These are phyloP conservation scores for Cicer yamashitae DNA, from an alignment of 306 rosid species.

Conservation along the genomic window DNA sequence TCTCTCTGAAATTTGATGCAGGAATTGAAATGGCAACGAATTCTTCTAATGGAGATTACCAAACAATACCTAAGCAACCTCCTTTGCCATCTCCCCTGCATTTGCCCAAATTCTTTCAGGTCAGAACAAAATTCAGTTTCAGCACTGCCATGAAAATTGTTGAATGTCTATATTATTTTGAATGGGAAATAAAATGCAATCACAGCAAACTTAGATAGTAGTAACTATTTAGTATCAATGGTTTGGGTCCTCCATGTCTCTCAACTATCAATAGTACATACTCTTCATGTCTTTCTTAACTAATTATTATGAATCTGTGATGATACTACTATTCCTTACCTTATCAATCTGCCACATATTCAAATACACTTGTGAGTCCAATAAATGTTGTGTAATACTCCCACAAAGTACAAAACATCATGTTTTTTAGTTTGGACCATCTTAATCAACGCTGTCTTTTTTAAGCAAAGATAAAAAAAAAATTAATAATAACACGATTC, in stretches of 20 bases:
- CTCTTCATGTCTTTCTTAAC: not conserved
- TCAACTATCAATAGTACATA: constrained; percentile 6
- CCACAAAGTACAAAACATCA: too few relatives aligned
- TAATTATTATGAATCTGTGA: not conserved
- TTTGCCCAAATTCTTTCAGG: too few relatives aligned
- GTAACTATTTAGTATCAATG: constrained; percentile 28
- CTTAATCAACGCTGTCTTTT: too few relatives aligned
- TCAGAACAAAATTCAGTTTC: not conserved
- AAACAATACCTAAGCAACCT: too few relatives aligned
- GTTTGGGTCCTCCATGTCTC: constrained; percentile 47
- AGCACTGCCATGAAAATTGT: constrained; percentile 31
- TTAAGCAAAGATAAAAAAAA: too few relatives aligned
- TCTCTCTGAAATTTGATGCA: too few relatives aligned
- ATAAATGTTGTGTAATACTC: not conserved
- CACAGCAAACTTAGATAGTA: constrained; percentile 39
- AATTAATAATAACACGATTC: too few relatives aligned
- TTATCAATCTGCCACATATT: constrained; percentile 27
- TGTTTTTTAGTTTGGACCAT: not conserved
- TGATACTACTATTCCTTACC: not conserved
- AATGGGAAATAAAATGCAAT: constrained; percentile 3
- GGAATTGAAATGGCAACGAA: too few relatives aligned
- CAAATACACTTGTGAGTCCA: not conserved
- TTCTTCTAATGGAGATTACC: too few relatives aligned
- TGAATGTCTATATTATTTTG: constrained; percentile 22
- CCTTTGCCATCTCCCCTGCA: too few relatives aligned